These are phyloP conservation scores for Globisporangium nunn DNA, from an alignment of 352 stramenopile genomes.

Conservation along the genomic window DNA sequence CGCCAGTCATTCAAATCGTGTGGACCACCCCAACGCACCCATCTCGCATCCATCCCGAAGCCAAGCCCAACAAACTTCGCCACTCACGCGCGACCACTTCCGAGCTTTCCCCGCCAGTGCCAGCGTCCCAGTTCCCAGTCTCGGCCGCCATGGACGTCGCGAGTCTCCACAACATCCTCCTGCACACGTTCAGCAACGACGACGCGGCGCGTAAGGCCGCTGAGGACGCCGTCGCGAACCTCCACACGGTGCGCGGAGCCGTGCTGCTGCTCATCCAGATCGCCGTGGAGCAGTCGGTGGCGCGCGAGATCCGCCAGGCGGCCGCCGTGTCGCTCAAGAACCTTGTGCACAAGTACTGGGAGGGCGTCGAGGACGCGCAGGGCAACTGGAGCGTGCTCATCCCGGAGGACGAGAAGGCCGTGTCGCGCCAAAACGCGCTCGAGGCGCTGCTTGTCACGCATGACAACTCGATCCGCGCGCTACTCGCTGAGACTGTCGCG, in stretches of 20 bases:
- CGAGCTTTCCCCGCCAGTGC: slow-evolving; percentile 8
- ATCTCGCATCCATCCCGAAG: too few relatives aligned
- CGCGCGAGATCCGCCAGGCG: slow-evolving; percentile 87
- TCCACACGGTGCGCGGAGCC: slow-evolving; percentile 68
- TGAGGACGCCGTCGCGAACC: slow-evolving; percentile 62
- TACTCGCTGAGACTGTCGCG: slow-evolving; percentile 93
- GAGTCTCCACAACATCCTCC: slow-evolving; percentile 85
- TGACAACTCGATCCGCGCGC: slow-evolving; percentile 85
- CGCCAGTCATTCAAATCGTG: too few relatives aligned
- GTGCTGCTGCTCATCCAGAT: slow-evolving; percentile 81
- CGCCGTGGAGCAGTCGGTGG: slow-evolving; percentile 58
- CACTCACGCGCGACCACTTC: neutral
- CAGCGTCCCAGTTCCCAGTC: neutral
- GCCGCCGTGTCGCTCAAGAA: slow-evolving; percentile 95
- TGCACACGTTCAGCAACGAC: slow-evolving; percentile 83
- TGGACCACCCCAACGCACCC: too few relatives aligned
- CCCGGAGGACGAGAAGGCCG: slow-evolving; percentile 56
- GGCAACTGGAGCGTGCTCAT: slow-evolving; percentile 67
- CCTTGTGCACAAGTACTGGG: slow-evolving; percentile 93
- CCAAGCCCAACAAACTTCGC: neutral
- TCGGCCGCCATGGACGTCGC: slow-evolving; percentile 74
- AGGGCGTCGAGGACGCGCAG: slow-evolving; percentile 65
- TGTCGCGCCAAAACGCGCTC: slow-evolving; percentile 64
- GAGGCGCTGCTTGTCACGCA: slow-evolving; percentile 82
- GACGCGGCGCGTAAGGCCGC: slow-evolving; percentile 63